Percentiles rank a stretch among this genome's conserved stretches.
phyloP scores from a whole-genome alignment of 805 yeast genomes.

The Cyberlindnera maritima region DNA sequence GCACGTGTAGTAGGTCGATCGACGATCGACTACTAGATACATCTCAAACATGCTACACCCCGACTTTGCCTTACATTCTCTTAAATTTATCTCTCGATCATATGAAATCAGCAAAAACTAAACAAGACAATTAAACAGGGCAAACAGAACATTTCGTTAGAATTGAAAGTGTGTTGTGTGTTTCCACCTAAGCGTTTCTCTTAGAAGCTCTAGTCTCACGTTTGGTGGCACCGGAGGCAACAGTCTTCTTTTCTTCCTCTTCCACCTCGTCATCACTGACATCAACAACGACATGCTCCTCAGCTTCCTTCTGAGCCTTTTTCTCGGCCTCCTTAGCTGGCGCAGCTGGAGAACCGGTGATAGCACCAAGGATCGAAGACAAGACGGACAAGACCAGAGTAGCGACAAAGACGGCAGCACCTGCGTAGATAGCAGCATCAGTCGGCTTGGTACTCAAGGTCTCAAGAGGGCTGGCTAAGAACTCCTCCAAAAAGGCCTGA shows the following conservation, averaged over 20 bases:
- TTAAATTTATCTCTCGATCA: no score
- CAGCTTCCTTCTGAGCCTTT: conserved; percentile 9
- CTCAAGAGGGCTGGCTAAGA: conserved; percentile 42
- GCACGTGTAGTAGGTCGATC: no score
- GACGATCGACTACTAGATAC: no score
- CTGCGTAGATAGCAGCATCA: conserved; percentile 47
- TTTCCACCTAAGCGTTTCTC: conserved; percentile 6
- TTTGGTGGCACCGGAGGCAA: conserved; percentile 17
- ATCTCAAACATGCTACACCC: no score
- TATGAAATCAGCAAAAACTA: neutral
- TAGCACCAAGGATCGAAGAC: conserved; percentile 31
- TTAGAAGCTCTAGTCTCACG: conserved; percentile 19
- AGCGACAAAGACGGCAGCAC: conserved; percentile 38
- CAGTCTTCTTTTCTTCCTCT: conserved; percentile 14
- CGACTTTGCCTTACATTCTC: no score
- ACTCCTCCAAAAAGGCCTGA: conserved; percentile 37
- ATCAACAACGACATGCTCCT: conserved; percentile 16
- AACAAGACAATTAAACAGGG: neutral
- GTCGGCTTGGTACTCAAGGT: conserved; percentile 46
- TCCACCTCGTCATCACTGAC: conserved; percentile 4
- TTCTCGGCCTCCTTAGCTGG: conserved; percentile 4
- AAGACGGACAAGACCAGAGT: conserved; percentile 42
- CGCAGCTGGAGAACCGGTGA: conserved; percentile 23
- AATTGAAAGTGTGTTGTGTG: neutral
- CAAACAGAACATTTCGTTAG: no score